These are phyloP conservation scores for Aspergillus haitiensis DNA, from an alignment of 495 filamentous ascomycete genomes.

Conservation along the genomic window DNA sequence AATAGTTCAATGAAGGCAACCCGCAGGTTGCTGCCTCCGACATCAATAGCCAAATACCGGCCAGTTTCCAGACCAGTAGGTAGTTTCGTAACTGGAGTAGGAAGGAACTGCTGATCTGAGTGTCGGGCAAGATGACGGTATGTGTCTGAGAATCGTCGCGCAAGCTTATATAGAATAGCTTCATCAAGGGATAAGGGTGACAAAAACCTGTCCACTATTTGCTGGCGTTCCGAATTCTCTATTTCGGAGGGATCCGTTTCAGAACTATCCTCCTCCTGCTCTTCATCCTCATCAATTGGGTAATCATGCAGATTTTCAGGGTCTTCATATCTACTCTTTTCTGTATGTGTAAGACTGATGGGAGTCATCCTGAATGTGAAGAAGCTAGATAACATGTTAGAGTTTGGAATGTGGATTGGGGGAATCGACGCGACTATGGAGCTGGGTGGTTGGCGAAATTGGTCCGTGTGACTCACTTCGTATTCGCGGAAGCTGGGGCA, in stretches of 20 bases:
- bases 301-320: constrained; percentile 40
- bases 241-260: constrained; percentile 36
- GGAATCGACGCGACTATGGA: constrained; percentile 8
- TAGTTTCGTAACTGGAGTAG: constrained; percentile 74
- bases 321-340: constrained; percentile 40
- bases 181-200: constrained; percentile 43
- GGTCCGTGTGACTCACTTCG: constrained; percentile 18
- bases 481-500: constrained; percentile 5
- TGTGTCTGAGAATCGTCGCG: constrained; percentile 58
- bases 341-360: constrained; percentile 30
- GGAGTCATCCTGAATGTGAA: constrained; percentile 31
- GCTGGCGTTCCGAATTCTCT: constrained; percentile 35
- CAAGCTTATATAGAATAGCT: constrained; percentile 56
- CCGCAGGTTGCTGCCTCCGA: constrained; percentile 78
- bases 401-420: constrained; percentile 11
- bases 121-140: constrained; percentile 64
- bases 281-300: constrained; percentile 42
- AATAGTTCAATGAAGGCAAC: constrained; percentile 75
- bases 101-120: constrained; percentile 70
- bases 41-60: constrained; percentile 75
- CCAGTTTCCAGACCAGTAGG: constrained; percentile 64
- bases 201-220: constrained; percentile 42
- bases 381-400: neutral
- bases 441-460: constrained; percentile 6
- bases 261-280: constrained; percentile 42